Conservation (phyloP, 352 stramenopile species). For the Globisporangium spiculum region DNA sequence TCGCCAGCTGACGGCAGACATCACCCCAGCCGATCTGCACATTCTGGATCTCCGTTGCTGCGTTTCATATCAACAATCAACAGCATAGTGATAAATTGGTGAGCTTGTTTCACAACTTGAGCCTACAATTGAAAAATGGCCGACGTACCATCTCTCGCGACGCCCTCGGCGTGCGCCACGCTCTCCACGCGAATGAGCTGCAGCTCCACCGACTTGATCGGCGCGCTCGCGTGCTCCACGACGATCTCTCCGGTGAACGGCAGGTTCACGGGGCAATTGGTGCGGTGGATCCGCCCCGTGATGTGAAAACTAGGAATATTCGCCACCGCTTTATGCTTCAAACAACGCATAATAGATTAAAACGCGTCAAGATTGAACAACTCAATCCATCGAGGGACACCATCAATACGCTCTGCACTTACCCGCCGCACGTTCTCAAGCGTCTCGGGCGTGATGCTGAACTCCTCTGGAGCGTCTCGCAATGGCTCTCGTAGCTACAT, state of each 20-base stretch:
- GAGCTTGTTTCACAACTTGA: background rate
- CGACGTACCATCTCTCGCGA: slow-evolving; percentile 69
- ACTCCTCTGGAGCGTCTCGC: slow-evolving; percentile 61
- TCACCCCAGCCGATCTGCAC: slow-evolving; percentile 92
- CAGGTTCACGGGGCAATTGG: slow-evolving; percentile 88
- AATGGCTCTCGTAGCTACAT: slow-evolving; percentile 52
- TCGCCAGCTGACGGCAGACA: slow-evolving; percentile 83
- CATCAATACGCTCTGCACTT: slow-evolving; percentile 16
- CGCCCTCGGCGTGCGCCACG: slow-evolving; percentile 70
- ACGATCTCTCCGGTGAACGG: slow-evolving; percentile 89
- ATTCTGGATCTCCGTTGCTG: slow-evolving; percentile 93
- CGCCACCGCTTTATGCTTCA: slow-evolving; percentile 45
- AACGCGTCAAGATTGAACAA: background rate
- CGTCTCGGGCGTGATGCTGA: slow-evolving; percentile 80
- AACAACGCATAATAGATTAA: slow-evolving; percentile 3
- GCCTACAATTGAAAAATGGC: background rate
- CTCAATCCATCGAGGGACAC: too few relatives aligned
- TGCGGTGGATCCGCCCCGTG: slow-evolving; percentile 77
- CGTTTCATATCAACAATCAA: background rate
- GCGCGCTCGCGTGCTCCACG: slow-evolving; percentile 67
- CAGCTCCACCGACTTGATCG: slow-evolving; percentile 88
- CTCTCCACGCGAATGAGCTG: slow-evolving; percentile 91
- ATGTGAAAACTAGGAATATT: slow-evolving; percentile 80
- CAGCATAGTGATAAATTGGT: background rate
- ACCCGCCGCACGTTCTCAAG: slow-evolving; percentile 80